Base-by-base conservation (phyloP, 2,329 filamentous ascomycete genomes). In the Colletotrichum paranaense region DNA sequence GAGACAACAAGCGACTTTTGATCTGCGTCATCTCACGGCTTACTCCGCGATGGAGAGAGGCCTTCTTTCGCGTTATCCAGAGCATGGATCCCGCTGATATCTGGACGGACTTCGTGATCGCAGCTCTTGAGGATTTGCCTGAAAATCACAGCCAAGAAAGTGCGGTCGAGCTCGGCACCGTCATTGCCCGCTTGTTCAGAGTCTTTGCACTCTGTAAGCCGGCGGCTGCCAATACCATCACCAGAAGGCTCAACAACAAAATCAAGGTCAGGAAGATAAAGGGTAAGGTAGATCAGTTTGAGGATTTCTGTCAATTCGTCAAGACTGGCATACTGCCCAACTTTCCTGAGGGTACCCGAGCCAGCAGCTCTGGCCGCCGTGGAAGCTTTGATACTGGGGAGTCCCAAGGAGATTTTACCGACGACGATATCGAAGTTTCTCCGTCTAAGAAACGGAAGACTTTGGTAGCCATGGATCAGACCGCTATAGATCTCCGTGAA, bases 401-500 rank as follows among this genome's bases (percentile, higher is more conserved):
- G 8, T 62, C 52, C 16, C 56, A 32, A 77, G 55, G 56, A n/a
- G 28, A 32, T 14, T 30, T 32, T 55, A 63, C 60, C 24, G 72
- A 63, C 6, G 68, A 73, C 57, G 73, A 66, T n/a, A 56, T 53
- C 9, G 78, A 78, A 22, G 69, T 74, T n/a, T 71, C 78, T 52
- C 79, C 84, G n/a, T 80, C 84, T 22, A 82, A 84, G 76, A 88
- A 85, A 73, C 86, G 85, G 70, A 82, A 85, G 58, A 87, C 86
- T 75, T 82, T 81, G 26, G 80, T 86, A 22, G 80, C 86, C 11
- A 84, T 87, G 49, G 85, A 92, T 78, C 83, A 85, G 64, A 81
- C 85, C 49, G 87, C 88, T 0, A 84, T 88, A 55, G 84, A 88
- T 53, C 83, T 90, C 38, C 88, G 92, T 76, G 85, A 89, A 62